Percentiles rank a stretch among this genome's conserved stretches.
Evolutionary conservation across 345 rosid species (phyloP).

Genomic region (Citrus hindsii): DNA sequence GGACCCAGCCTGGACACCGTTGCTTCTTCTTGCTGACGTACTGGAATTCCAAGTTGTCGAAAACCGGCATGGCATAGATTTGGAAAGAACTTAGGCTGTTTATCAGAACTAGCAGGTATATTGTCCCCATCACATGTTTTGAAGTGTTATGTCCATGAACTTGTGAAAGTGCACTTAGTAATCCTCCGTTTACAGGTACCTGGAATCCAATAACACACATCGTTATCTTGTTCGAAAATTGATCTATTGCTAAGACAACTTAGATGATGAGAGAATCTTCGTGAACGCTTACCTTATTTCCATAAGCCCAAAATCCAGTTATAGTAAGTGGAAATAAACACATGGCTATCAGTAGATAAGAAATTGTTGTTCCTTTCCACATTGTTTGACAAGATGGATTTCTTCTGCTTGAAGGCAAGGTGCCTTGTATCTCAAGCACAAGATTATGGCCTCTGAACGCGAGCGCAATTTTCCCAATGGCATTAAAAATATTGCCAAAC

Average conservation of each 20-base stretch:
- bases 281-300: conserved; percentile 31
- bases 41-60: conserved; percentile 45
- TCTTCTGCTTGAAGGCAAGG: conserved; percentile 38
- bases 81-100: conserved; percentile 42
- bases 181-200: conserved; percentile 33
- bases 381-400: conserved; percentile 28
- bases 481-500: conserved; percentile 25
- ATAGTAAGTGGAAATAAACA: conserved; percentile 37
- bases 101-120: conserved; percentile 22
- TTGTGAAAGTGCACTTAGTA: conserved; percentile 23
- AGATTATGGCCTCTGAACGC: conserved; percentile 60
- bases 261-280: neutral
- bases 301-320: conserved; percentile 55
- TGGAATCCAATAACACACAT: neutral
- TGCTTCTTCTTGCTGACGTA: conserved; percentile 19
- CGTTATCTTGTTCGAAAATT: neutral
- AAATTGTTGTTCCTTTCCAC: conserved; percentile 46
- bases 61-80: conserved; percentile 53
- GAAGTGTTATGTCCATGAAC: conserved; percentile 26
- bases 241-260: neutral
- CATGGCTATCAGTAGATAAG: conserved; percentile 35
- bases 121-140: conserved; percentile 15
- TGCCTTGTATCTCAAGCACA: conserved; percentile 68
- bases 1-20: conserved; percentile 28
- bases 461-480: conserved; percentile 42